Evolutionary conservation across 2,329 filamentous ascomycete species (phyloP), one percentile per base, ranked within the genome.

Genomic region (Pestalotiopsis sp.): DNA sequence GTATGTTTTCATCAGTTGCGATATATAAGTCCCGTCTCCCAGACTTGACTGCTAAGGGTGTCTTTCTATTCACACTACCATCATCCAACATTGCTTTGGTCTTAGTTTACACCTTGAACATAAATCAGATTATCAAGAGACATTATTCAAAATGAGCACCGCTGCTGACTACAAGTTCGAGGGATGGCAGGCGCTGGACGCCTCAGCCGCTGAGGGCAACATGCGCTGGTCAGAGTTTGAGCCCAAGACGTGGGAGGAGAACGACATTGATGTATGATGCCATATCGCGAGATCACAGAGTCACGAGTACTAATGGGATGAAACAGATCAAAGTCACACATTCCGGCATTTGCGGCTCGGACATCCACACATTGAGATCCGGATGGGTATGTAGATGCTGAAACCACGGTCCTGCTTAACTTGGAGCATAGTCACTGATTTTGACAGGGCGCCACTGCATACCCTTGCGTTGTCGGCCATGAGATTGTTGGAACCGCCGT

Each of bases 401-500:
- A 35, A 26, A 30, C 11, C 17, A 20, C 17, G 9, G 20, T 2
- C 17, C 56, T 26, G 14, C 6, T n/a, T 1, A 58, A 58, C 11
- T 58, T 58, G 3, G 24, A n/a, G 56, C 20, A 10, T 22, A 58
- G 9, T 6, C 14, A 40, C 58, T 61, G 13, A 38, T 6, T 39
- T 13, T 39, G 10, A 20, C 30, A 61, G 58, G 60, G 60, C 20
- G 39, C 35, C 4, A 63, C 60, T 14, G 39, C 35, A 17, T 63
- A 63, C 40, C 60, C 60, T 9, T 17, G 14, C n/a, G 78, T 79
- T 26, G 79, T 82, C 7, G 84, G 84, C 52, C 84, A 85, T 72
- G 84, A 86, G 67, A 85, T 86, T 52, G 78, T 85, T 68, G 83
- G 84, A 14, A 78, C 72, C 7, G 80, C 81, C 3, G 78, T 80